phyloP scores from a whole-genome alignment of 345 rosid species.

The Eucalyptus melliodora region DNA sequence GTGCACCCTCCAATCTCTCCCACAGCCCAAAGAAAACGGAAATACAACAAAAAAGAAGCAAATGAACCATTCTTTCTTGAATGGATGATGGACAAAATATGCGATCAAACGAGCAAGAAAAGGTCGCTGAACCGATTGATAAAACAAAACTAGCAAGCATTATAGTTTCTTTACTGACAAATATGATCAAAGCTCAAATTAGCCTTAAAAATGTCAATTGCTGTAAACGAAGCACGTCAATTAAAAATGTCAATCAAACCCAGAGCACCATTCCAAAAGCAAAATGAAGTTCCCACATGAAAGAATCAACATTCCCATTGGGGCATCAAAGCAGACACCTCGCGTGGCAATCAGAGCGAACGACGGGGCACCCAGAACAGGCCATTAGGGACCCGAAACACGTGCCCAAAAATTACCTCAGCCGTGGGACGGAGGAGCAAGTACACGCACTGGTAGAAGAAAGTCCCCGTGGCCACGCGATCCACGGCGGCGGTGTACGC shows the following conservation, averaged over 20 bases:
- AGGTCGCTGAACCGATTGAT: not conserved
- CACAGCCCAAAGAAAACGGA: not conserved
- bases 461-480: conserved; percentile 57
- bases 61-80: not conserved
- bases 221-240: not conserved
- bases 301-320: not conserved
- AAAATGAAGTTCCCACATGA: not conserved
- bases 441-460: conserved; percentile 63
- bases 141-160: not conserved
- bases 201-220: not conserved
- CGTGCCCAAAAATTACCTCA: conserved; percentile 27
- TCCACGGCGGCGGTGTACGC: conserved; percentile 41
- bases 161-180: not conserved
- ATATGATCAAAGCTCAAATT: not conserved
- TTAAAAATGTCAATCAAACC: not conserved
- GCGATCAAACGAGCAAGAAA: not conserved
- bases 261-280: not conserved
- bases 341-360: not conserved
- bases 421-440: conserved; percentile 56
- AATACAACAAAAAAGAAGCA: not conserved
- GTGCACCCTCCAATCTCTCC: not conserved
- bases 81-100: not conserved
- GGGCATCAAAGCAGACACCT: not conserved
- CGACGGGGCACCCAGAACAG: not conserved
- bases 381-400: not conserved